Base-by-base conservation (phyloP, 177 flowering plant species). In the Tripterygium wilfordii region DNA sequence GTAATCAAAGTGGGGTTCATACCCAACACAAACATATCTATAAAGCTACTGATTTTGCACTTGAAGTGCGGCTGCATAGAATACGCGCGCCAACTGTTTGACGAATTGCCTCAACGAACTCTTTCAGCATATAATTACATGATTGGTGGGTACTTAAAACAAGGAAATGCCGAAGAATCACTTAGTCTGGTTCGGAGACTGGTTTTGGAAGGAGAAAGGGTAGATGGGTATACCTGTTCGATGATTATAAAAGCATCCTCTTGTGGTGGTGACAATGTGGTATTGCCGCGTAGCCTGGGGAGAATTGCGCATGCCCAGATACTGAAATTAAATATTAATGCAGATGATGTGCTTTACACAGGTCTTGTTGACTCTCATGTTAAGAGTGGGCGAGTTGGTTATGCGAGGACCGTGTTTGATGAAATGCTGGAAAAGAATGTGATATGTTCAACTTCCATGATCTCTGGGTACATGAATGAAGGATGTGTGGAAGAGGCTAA, bases 371-470 rank as follows among this genome's bases (percentile, higher is more conserved):
- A 92, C 51, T 69, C 75, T 0, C 89, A 84, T 63, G 80, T 75
- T 19, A 92, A 86, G 69, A 67, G 63, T 60, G 83, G 80, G 50
- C 74, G 59, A 45, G 60, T 84, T 48, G 64, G 61, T 36, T 77
- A 68, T 61, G 96, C 91, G 1, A 76, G 98, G 70, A 72, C 25
- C 8, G 77, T 92, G 51, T 89, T 80, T 59, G 84, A 84, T 58
- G 44, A 39, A 56, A 75, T 82, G 85, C 27, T 68, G 60, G 80
- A 80, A 42, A 71, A 67, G 51, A 77, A 82, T 65, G 81, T 82
- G 12, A 39, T 84, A 1, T 86, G 94, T 63, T 80, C 84, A 8
- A 89, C 99, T 0, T 85, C 97, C 3, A 73, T 92, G 89, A 86
- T 92, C 28, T 61, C 84, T 0, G 96, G 96, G 25, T 89, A 82